Evolutionary conservation across 2,329 filamentous ascomycete genomes (phyloP), one percentile per base, ranked within the genome.

Genomic region (Orbilia brochopaga): DNA sequence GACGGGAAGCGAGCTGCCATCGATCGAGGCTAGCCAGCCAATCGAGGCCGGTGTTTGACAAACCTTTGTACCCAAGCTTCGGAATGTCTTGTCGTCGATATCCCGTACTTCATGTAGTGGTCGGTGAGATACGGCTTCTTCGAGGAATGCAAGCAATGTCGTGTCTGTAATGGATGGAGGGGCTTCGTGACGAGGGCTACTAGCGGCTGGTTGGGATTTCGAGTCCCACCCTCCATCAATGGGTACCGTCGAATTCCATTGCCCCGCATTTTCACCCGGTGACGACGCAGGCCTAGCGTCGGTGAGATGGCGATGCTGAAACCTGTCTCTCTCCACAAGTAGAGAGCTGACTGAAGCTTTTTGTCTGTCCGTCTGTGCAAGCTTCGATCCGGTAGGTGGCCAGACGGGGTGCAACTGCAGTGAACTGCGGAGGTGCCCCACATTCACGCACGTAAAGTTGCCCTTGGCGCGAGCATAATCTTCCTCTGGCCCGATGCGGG

Each of bases 391-490:
- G 32, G 32, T 8, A 37, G 24, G 6, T 19, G 3, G 13, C 24
- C 19, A 17, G 30, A 21, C 37, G 32, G n/a, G n/a, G n/a, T n/a
- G n/a, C n/a, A 54, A 32, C 5, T 27, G 27, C 23, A n/a, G 17
- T 54, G 30, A 21, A 30, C 13, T 35, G 32, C 27, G 13, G 17
- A 53, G 30, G 21, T 40, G 55, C 57, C 58, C 65, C 65, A 69
- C 65, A 69, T 62, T 52, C 5, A 42, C 27, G 27, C 4, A 8
- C 27, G n/a, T n/a, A n/a, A 42, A 42, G n/a, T 48, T 69, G 65
- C 65, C 65, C 65, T 69, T 69, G 65, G 65, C 65, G 65, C 65
- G 65, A 69, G 42, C 52, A 59, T n/a, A 46, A 24, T 24, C 65
- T 69, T 69, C 65, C 65, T 56, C 58, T 69, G 61, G 65, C 52